A percentile compares a stretch with the other conserved stretches of the same genome.
Evolutionary conservation across 495 filamentous ascomycete genomes (phyloP).

Genomic region (Lasiosphaeria hispida): DNA sequence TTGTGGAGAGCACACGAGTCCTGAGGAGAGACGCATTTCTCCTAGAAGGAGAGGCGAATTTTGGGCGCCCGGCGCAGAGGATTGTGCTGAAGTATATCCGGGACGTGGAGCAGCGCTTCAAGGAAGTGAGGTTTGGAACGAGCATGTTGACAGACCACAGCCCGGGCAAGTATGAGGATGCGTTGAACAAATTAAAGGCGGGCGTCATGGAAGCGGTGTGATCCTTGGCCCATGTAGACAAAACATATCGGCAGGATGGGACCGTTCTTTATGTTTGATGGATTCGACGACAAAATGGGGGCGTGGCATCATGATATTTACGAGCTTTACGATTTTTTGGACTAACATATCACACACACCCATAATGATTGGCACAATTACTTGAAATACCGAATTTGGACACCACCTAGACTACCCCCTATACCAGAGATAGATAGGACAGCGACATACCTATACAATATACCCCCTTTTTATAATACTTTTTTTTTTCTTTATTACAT

Average conservation of each 20-base stretch:
- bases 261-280: background rate
- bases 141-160: constrained; percentile 76
- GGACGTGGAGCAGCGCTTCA: constrained; percentile 65
- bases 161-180: constrained; percentile 69
- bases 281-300: too few relatives aligned
- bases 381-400: background rate
- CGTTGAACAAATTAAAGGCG: constrained; percentile 37
- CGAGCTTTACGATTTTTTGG: background rate
- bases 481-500: background rate
- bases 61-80: constrained; percentile 61
- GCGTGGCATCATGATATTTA: background rate
- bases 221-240: background rate
- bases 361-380: background rate
- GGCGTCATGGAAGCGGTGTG: constrained; percentile 29
- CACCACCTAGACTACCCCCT: background rate
- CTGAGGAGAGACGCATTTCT: constrained; percentile 57
- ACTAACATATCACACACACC: background rate
- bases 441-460: background rate
- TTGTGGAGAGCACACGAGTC: constrained; percentile 62
- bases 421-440: constrained; percentile 4
- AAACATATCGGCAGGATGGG: background rate
- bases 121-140: constrained; percentile 67
- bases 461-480: background rate
- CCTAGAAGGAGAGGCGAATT: constrained; percentile 34
- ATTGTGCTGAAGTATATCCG: constrained; percentile 64